A percentile compares a stretch with the other conserved stretches of the same genome.
These are phyloP conservation scores for Holtermannia corniformis DNA, from an alignment of 768 basidiomycete genomes.

Conservation along the genomic window DNA sequence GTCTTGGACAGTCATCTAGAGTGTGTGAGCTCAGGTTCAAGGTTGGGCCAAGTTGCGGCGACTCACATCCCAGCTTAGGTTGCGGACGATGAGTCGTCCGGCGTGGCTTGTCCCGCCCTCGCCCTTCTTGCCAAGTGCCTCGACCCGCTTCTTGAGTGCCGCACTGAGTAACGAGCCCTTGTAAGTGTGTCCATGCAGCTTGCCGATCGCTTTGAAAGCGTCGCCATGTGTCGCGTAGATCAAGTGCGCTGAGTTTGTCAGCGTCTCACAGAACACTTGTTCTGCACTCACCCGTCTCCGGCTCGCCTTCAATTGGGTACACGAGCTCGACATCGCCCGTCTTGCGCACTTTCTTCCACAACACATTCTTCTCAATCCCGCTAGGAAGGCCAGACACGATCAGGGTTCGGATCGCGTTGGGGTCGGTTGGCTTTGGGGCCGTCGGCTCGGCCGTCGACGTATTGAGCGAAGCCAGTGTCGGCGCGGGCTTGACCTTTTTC, in stretches of 20 bases:
- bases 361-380: conserved; percentile 34
- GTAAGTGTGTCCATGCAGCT: conserved; percentile 86
- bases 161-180: conserved; percentile 80
- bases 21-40: not conserved
- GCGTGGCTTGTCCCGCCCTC: conserved; percentile 52
- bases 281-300: conserved; percentile 16
- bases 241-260: conserved; percentile 57
- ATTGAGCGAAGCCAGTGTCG: not conserved
- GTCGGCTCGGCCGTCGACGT: conserved; percentile 2
- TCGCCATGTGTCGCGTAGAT: conserved; percentile 59
- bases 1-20: conserved; percentile 66
- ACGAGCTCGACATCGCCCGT: conserved; percentile 29
- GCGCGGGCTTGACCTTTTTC: conserved; percentile 1
- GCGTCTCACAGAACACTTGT: conserved; percentile 3
- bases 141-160: conserved; percentile 74
- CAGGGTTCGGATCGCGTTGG: conserved; percentile 68
- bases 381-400: conserved; percentile 40
- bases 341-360: conserved; percentile 41
- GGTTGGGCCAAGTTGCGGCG: not conserved
- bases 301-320: conserved; percentile 31
- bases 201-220: conserved; percentile 62
- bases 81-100: conserved; percentile 79
- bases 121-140: conserved; percentile 45
- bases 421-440: conserved; percentile 46
- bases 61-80: conserved; percentile 60